Evolutionary conservation across 23 red algal species (phyloP).

Genomic region (Chondrus crispus): DNA sequence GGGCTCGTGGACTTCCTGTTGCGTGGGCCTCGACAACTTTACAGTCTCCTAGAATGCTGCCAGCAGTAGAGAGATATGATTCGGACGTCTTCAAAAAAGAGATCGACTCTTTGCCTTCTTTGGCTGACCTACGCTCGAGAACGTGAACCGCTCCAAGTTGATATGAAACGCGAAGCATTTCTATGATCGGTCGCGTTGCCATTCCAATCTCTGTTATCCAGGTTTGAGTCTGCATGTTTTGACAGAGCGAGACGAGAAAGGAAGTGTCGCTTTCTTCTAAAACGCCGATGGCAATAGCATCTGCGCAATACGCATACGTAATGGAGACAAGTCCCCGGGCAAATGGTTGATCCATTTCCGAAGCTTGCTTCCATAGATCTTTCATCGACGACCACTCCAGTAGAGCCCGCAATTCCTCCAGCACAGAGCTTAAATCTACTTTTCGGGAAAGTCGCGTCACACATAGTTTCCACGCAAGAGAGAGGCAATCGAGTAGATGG

Average conservation of each 20-base stretch:
- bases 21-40: too few relatives aligned
- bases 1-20: too few relatives aligned
- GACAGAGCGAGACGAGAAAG: background rate
- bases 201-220: too few relatives aligned
- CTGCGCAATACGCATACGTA: constrained; percentile 7
- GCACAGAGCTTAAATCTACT: too few relatives aligned
- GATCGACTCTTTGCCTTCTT: too few relatives aligned
- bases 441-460: too few relatives aligned
- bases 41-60: too few relatives aligned
- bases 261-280: constrained; percentile 6
- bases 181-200: background rate
- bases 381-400: constrained; percentile 10
- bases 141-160: too few relatives aligned
- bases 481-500: background rate
- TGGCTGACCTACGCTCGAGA: too few relatives aligned
- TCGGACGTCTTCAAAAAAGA: too few relatives aligned
- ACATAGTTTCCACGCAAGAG: background rate
- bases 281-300: background rate
- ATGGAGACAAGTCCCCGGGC: background rate
- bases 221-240: too few relatives aligned
- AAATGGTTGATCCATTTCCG: background rate
- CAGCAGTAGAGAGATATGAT: too few relatives aligned
- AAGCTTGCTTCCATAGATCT: background rate
- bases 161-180: constrained; percentile 19
- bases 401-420: constrained; percentile 2